phyloP scores from a whole-genome alignment of 441 rosid species.

The Adansonia madagascariensis region DNA sequence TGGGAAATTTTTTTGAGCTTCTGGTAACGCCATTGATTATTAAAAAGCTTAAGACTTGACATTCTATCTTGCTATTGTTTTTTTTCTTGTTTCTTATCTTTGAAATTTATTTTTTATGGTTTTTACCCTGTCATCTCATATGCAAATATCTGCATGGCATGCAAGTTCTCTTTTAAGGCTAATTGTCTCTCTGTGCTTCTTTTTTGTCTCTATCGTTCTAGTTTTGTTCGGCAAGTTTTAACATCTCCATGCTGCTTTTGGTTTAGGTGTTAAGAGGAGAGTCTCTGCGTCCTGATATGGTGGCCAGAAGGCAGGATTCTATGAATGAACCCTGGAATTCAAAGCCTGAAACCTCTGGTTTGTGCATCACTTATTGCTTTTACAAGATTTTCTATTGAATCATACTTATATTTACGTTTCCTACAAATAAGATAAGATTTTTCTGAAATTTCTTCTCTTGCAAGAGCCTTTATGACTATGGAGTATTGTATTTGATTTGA shows the following conservation, averaged over 20 bases:
- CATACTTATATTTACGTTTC: background rate
- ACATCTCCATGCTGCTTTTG: slow-evolving; percentile 5
- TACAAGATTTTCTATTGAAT: background rate
- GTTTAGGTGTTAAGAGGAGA: slow-evolving; percentile 58
- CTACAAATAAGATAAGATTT: background rate
- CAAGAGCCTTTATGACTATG: background rate
- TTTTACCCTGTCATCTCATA: background rate
- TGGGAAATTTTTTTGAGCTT: background rate
- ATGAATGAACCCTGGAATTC: slow-evolving; percentile 42
- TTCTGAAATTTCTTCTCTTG: background rate
- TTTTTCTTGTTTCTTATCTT: background rate
- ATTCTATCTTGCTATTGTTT: background rate
- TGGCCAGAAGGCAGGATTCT: slow-evolving; percentile 43
- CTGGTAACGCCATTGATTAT: background rate
- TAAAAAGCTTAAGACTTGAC: background rate
- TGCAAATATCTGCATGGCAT: slow-evolving; percentile 14
- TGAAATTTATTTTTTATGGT: background rate
- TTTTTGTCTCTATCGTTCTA: slow-evolving; percentile 20
- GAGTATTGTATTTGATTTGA: background rate
- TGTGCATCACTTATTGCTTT: background rate
- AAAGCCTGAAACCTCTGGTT: slow-evolving; percentile 41
- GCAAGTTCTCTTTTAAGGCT: slow-evolving; percentile 6
- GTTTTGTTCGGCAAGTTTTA: background rate
- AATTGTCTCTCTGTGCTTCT: background rate
- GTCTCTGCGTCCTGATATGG: slow-evolving; percentile 45